A percentile compares a stretch with the other conserved stretches of the same genome.
Conservation (phyloP, 129 eudicot species). For the Flaveria trinervia region DNA sequence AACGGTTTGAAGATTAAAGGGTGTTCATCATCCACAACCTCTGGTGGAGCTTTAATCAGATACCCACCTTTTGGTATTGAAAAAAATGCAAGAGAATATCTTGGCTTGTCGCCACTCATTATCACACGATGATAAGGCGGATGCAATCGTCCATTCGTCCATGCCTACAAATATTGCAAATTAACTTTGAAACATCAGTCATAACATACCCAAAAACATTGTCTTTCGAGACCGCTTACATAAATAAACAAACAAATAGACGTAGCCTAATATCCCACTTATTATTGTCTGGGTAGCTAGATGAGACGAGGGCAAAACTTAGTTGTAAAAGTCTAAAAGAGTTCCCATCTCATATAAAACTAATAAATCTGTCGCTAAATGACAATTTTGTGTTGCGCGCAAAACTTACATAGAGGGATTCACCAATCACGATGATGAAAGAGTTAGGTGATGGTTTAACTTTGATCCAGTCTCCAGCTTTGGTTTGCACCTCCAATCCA, state of each 20-base stretch:
- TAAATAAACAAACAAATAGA: no score
- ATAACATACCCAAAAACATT: no score
- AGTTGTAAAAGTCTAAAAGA: no score
- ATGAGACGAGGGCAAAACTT: no score
- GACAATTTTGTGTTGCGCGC: not conserved
- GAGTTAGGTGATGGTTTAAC: constrained; percentile 51
- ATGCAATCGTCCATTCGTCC: constrained; percentile 63
- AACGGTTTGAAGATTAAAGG: constrained; percentile 55
- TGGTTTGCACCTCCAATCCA: constrained; percentile 57
- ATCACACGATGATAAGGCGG: constrained; percentile 55
- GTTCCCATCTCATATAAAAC: not conserved
- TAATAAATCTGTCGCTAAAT: not conserved
- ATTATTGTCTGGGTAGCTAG: no score
- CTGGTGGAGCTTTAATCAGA: constrained; percentile 43
- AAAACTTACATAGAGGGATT: constrained; percentile 56
- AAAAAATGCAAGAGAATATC: constrained; percentile 54
- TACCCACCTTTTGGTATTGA: constrained; percentile 50
- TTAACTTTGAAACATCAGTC: not conserved
- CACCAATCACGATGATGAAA: constrained; percentile 69
- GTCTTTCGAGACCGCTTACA: no score
- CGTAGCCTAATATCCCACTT: no score
- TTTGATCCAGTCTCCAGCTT: constrained; percentile 61
- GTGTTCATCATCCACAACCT: constrained; percentile 54
- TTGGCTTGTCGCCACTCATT: constrained; percentile 46
- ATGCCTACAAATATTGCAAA: constrained; percentile 43